A percentile compares a stretch with the other conserved stretches of the same genome.
phyloP scores from a whole-genome alignment of 768 basidiomycete genomes.

The Royoungia palumana region DNA sequence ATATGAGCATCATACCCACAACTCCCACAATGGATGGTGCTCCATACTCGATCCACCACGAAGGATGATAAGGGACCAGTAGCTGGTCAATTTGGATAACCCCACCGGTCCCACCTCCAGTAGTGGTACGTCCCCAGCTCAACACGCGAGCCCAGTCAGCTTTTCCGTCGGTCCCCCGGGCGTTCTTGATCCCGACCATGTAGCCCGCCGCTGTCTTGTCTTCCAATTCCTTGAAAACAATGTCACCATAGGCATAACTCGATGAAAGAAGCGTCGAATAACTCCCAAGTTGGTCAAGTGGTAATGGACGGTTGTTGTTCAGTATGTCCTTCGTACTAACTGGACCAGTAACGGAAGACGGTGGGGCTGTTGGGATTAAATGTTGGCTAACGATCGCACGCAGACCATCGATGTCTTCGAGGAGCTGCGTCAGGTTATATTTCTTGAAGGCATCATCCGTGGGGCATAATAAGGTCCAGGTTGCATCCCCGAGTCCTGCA shows the following conservation, averaged over 20 bases:
- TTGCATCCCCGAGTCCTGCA: conserved; percentile 41
- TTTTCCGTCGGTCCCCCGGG: conserved; percentile 59
- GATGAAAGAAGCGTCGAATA: conserved; percentile 77
- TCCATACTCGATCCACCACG: conserved; percentile 81
- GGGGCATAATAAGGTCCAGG: conserved; percentile 91
- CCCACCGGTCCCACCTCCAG: conserved; percentile 72
- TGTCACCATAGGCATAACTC: conserved; percentile 68
- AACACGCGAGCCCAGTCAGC: conserved; percentile 64
- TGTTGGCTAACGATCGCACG: conserved; percentile 71
- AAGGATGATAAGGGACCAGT: conserved; percentile 80
- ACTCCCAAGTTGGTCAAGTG: conserved; percentile 64
- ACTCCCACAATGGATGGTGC: conserved; percentile 60
- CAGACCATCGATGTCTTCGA: conserved; percentile 51
- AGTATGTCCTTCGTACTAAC: conserved; percentile 34
- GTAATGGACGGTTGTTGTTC: conserved; percentile 70
- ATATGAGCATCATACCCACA: conserved; percentile 58
- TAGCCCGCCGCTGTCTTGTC: conserved; percentile 43
- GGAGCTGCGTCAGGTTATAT: conserved; percentile 74
- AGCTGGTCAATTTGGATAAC: conserved; percentile 85
- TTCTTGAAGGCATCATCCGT: conserved; percentile 89
- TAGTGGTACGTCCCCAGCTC: conserved; percentile 75
- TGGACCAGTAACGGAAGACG: conserved; percentile 19
- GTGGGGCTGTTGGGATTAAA: conserved; percentile 52
- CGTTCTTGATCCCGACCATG: conserved; percentile 72
- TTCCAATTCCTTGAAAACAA: conserved; percentile 65